Conservation (phyloP, 2,329 filamentous ascomycete genomes). For the Penicillium sp. region DNA sequence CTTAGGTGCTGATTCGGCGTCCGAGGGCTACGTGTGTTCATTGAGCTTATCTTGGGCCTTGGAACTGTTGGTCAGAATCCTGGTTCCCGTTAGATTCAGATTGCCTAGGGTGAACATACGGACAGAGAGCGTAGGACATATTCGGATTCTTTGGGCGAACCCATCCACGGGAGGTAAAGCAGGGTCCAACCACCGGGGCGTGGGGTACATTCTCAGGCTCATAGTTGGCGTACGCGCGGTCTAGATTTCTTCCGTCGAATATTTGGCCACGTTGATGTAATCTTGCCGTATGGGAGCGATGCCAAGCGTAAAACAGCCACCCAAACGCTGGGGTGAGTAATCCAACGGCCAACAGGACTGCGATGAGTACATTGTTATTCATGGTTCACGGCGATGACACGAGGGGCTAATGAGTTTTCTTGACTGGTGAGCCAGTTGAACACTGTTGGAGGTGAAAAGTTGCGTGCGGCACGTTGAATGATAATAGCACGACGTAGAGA, state of each 20-base stretch:
- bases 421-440: neutral
- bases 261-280: constrained; percentile 1
- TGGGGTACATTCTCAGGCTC: neutral
- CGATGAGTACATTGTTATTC: constrained; percentile 18
- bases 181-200: neutral
- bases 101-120: neutral
- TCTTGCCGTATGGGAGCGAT: constrained; percentile 1
- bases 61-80: neutral
- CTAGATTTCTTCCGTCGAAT: neutral
- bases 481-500: neutral
- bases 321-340: constrained; percentile 1
- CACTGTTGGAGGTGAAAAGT: neutral
- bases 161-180: neutral
- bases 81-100: neutral
- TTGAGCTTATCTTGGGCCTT: neutral
- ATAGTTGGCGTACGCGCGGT: constrained; percentile 6
- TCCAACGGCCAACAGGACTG: constrained; percentile 9
- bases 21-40: neutral
- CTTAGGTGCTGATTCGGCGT: neutral
- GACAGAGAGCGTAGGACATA: neutral
- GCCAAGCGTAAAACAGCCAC: constrained; percentile 10
- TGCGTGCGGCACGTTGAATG: neutral
- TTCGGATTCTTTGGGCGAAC: constrained; percentile 1
- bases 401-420: neutral
- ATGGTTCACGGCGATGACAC: constrained; percentile 1